Conservation (phyloP, 78 protist species). For the Trichosphaerium sp. region DNA sequence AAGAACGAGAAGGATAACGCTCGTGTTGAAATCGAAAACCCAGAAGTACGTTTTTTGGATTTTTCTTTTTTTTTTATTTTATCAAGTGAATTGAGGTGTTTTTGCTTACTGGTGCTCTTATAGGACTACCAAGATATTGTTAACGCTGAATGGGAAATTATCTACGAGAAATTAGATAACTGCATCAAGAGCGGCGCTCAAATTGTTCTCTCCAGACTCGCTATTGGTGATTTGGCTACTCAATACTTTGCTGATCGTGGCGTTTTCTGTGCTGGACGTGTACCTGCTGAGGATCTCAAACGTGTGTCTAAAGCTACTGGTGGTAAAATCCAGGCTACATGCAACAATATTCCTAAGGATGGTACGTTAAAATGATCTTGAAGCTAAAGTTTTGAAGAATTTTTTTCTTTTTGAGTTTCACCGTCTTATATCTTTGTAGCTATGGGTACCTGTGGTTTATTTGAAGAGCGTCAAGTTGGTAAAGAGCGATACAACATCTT, state of each 20-base stretch:
- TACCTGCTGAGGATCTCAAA: slow-evolving; percentile 84
- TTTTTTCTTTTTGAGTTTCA: no score
- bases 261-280: slow-evolving; percentile 99
- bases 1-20: slow-evolving; percentile 97
- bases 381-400: no score
- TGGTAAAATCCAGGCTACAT: slow-evolving; percentile 9
- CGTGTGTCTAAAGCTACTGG: slow-evolving; percentile 84
- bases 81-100: slow-evolving; percentile 1
- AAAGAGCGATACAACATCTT: slow-evolving; percentile 90
- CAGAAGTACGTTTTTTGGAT: slow-evolving; percentile 6
- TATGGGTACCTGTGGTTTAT: slow-evolving; percentile 93
- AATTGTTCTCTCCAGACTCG: slow-evolving; percentile 89
- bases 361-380: no score
- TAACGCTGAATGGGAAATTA: slow-evolving; percentile 96
- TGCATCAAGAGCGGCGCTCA: slow-evolving; percentile 89
- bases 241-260: slow-evolving; percentile 99
- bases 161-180: slow-evolving; percentile 93
- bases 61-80: background rate
- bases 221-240: slow-evolving; percentile 99
- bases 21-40: slow-evolving; percentile 83
- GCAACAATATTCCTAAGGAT: no score
- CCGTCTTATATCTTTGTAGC: no score
- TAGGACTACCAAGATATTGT: slow-evolving; percentile 83
- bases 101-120: background rate
- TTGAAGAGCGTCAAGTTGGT: slow-evolving; percentile 98